These are phyloP conservation scores for Calvatia gigantea DNA, from an alignment of 768 basidiomycete species.

Conservation along the genomic window DNA sequence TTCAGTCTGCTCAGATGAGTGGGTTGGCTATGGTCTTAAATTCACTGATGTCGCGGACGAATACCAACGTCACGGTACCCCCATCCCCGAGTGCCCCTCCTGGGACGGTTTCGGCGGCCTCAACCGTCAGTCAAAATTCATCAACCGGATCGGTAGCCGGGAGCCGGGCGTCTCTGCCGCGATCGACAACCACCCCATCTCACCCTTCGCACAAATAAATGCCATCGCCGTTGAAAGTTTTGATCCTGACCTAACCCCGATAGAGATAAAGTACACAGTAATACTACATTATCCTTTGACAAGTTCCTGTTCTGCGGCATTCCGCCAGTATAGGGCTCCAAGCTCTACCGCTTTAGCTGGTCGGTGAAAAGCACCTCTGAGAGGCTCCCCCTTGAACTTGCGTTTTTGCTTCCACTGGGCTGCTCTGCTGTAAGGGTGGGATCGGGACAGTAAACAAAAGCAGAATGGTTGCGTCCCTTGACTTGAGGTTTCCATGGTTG, in stretches of 20 bases:
- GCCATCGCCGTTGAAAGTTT: not conserved
- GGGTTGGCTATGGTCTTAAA: constrained; percentile 71
- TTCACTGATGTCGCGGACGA: constrained; percentile 56
- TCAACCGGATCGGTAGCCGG: not conserved
- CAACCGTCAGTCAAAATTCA: not conserved
- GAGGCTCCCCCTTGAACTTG: too few species aligned
- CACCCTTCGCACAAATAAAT: too few species aligned
- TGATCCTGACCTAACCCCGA: too few species aligned
- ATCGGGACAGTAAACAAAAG: too few species aligned
- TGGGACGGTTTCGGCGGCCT: not conserved
- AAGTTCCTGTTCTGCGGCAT: too few species aligned
- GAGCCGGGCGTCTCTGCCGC: not conserved
- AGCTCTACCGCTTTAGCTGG: too few species aligned
- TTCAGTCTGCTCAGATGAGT: constrained; percentile 76
- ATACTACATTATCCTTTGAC: too few species aligned
- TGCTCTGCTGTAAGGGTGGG: too few species aligned
- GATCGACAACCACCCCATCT: not conserved
- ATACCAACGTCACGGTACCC: constrained; percentile 10
- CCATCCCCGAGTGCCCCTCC: constrained; percentile 5
- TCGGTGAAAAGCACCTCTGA: too few species aligned
- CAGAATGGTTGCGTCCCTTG: not conserved
- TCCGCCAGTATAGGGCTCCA: too few species aligned
- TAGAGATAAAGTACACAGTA: not conserved
- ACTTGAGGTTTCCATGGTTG: not conserved
- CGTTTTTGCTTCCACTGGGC: too few species aligned